phyloP scores from a whole-genome alignment of 371 early-diverging fungal species.

The Cokeromyces recurvatus region DNA sequence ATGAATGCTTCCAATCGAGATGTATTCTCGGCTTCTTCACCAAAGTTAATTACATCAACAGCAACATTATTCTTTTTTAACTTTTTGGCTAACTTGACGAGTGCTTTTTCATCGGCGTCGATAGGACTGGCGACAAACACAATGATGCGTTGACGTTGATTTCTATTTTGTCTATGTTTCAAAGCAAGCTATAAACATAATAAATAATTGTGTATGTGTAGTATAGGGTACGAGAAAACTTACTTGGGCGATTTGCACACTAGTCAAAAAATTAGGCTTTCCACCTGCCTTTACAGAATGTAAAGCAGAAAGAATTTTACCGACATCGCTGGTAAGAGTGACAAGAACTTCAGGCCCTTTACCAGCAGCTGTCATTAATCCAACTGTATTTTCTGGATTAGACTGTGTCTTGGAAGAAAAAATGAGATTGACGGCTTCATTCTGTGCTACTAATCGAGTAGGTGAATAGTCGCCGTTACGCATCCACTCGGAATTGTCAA shows the following conservation, averaged over 20 bases:
- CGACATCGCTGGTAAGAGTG: constrained; percentile 86
- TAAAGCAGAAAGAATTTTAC: constrained; percentile 85
- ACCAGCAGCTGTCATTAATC: constrained; percentile 95
- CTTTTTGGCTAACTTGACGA: constrained; percentile 91
- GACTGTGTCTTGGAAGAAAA: constrained; percentile 89
- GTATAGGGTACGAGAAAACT: too few species aligned
- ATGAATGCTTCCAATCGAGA: constrained; percentile 90
- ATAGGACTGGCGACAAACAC: constrained; percentile 94
- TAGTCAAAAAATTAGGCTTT: constrained; percentile 72
- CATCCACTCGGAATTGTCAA: constrained; percentile 99
- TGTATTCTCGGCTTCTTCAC: constrained; percentile 90
- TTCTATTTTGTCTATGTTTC: constrained; percentile 96
- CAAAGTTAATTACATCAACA: constrained; percentile 96
- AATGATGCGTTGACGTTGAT: constrained; percentile 91
- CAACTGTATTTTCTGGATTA: constrained; percentile 97
- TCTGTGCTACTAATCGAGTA: constrained; percentile 90
- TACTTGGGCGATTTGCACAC: constrained; percentile 96
- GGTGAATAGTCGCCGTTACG: constrained; percentile 98
- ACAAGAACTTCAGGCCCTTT: constrained; percentile 95
- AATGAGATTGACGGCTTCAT: constrained; percentile 90
- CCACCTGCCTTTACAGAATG: constrained; percentile 79
- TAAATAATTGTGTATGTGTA: too few species aligned
- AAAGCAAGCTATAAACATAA: constrained; percentile 92
- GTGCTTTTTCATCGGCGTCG: constrained; percentile 73
- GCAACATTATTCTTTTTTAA: constrained; percentile 97